Evolutionary conservation across 106 monocot genomes (phyloP).

Genomic region (Acanthochlamys bracteata): DNA sequence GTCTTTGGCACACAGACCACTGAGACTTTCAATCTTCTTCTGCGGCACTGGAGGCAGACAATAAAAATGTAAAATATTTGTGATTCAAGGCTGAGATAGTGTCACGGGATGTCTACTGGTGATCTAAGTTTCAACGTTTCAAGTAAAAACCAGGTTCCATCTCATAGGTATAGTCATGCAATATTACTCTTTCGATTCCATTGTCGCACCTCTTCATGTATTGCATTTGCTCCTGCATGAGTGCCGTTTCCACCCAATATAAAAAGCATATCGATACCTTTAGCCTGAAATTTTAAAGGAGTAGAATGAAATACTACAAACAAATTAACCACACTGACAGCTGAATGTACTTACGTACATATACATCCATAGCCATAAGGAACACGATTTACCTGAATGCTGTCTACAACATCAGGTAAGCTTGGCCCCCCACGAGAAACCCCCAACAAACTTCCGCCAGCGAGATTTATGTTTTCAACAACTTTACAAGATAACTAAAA

Average conservation of each 20-base stretch:
- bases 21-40: conserved; percentile 47
- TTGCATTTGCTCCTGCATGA: conserved; percentile 52
- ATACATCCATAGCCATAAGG: neutral
- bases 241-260: conserved; percentile 59
- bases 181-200: neutral
- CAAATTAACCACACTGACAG: neutral
- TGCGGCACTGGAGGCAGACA: conserved; percentile 36
- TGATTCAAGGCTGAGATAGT: too few species aligned
- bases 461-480: conserved; percentile 46
- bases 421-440: conserved; percentile 47
- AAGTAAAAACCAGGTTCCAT: too few species aligned
- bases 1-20: conserved; percentile 62
- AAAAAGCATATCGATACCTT: conserved; percentile 58
- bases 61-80: neutral
- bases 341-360: neutral
- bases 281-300: conserved; percentile 19
- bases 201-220: conserved; percentile 40
- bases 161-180: too few species aligned
- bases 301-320: neutral
- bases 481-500: conserved; percentile 38
- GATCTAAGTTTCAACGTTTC: too few species aligned
- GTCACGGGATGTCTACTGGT: too few species aligned
- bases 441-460: conserved; percentile 57
- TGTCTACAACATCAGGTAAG: conserved; percentile 44
- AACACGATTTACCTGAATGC: conserved; percentile 33